Evolutionary conservation across 208 protist species (phyloP).

Genomic region (Leishmania guyanensis): DNA sequence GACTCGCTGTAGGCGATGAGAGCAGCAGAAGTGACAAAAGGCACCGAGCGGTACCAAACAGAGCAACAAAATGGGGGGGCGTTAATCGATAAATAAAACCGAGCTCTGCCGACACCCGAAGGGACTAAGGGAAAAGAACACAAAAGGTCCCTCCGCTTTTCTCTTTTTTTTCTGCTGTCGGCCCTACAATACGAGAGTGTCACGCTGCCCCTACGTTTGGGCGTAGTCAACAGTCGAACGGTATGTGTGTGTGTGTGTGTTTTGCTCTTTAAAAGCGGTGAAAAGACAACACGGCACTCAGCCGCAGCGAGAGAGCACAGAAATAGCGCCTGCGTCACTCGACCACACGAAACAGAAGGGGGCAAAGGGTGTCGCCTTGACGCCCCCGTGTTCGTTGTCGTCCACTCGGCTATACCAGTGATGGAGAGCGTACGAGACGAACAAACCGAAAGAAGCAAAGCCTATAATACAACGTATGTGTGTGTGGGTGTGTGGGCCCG

Average conservation of each 20-base stretch:
- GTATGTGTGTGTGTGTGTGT: too few species aligned
- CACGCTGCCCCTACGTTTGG: neutral
- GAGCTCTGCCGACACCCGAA: neutral
- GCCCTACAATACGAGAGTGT: neutral
- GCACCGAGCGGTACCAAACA: neutral
- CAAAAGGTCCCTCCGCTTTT: neutral
- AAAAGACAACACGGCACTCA: neutral
- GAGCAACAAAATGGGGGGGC: neutral
- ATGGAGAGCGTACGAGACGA: neutral
- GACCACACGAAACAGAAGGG: neutral
- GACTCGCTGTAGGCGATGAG: neutral
- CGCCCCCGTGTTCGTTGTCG: neutral
- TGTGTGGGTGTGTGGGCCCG: too few species aligned
- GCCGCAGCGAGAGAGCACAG: neutral
- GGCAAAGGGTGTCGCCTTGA: neutral
- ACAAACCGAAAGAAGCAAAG: neutral
- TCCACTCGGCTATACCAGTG: neutral
- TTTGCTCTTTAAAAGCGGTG: neutral
- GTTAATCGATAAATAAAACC: neutral
- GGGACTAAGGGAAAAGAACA: neutral
- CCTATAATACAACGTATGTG: neutral
- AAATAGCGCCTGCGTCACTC: neutral
- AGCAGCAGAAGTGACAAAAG: neutral
- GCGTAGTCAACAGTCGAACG: too few species aligned
- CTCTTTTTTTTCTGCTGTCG: too few species aligned